These are phyloP conservation scores for Suillus placidus DNA, from an alignment of 768 basidiomycete genomes.

Conservation along the genomic window DNA sequence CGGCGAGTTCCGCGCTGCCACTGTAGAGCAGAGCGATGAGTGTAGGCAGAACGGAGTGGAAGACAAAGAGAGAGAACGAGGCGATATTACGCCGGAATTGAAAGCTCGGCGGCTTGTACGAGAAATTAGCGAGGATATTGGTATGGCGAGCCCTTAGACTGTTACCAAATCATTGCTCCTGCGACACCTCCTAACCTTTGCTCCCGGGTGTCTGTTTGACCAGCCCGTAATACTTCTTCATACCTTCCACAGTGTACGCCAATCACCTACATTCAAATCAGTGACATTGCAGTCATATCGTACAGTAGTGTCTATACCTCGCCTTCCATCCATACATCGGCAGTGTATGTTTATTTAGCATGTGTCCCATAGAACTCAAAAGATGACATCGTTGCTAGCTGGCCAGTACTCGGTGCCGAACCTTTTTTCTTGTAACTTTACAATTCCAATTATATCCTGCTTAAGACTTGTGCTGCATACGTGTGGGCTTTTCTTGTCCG, in stretches of 20 bases:
- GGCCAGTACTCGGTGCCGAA: not conserved
- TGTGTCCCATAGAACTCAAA: not conserved
- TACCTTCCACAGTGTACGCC: conserved; percentile 25
- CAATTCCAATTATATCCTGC: not conserved
- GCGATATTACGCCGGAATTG: conserved; percentile 36
- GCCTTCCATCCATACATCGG: conserved; percentile 3
- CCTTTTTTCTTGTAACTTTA: not conserved
- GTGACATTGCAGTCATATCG: conserved; percentile 19
- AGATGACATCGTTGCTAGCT: not conserved
- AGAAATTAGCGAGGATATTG: conserved; percentile 34
- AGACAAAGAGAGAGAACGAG: conserved; percentile 25
- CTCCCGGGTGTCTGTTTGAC: conserved; percentile 16
- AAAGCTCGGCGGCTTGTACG: conserved; percentile 32
- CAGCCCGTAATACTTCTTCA: conserved; percentile 28
- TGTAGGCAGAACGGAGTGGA: not conserved
- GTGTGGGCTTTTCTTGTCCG: not conserved
- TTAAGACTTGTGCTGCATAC: not conserved
- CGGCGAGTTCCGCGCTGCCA: conserved; percentile 29
- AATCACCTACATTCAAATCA: conserved; percentile 17
- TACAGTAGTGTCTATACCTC: conserved; percentile 37
- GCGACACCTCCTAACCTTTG: conserved; percentile 2
- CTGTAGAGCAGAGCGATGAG: conserved; percentile 10
- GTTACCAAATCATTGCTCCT: not conserved
- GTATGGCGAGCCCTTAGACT: conserved; percentile 33
- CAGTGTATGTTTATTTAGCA: conserved; percentile 5